Base-by-base conservation (phyloP, 2,329 filamentous ascomycete species). In the Fusarium sarcochroum region DNA sequence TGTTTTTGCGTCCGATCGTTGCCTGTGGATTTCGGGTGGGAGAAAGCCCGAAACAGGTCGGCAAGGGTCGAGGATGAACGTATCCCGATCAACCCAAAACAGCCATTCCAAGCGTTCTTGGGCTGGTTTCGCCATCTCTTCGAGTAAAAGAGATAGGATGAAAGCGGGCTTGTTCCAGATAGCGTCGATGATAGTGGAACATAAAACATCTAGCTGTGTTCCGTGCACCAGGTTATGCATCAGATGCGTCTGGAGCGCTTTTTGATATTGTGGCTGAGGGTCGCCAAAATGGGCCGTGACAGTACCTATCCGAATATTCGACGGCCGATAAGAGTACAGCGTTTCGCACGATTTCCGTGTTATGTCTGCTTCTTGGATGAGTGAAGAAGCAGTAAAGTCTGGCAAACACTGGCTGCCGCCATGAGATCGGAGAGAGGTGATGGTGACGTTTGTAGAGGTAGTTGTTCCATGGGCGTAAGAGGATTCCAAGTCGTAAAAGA, bases 111-210 rank as follows among this genome's bases (percentile, higher is more conserved):
- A 9, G 3, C 52, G 52, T 13, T 50, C 23, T 2, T 23, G 14
- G 3, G 23, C 6, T n/a, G 52, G 44, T 17, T 48, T 21, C 8
- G 25, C n/a, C 18, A 55, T 38, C 14, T 55, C 52, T n/a, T 18
- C 35, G 13, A 55, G 25, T 3, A 55, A 15, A 10, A 48, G 32
- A 4, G 52, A 55, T 13, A 55, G 2, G 5, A 55, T 55, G 18
- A 55, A 55, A 3, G 52, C 52, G 13, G 52, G 53, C 6, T 56
- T 56, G 4, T 56, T 56, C 53, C 35, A 56, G 7, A 56, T 47
- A 1, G 25, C 18, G 14, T 56, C 46, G 13, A 56, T 27, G 4
- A 52, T 35, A 10, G 35, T 20, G 17, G 46, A 34, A 17, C 53
- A 56, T 35, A 52, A 41, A 2, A 56, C 25, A 4, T 56, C 35